Evolutionary conservation across 805 yeast genomes (phyloP), one percentile per base, ranked within the genome.

Genomic region (Lipomyces japonicus): DNA sequence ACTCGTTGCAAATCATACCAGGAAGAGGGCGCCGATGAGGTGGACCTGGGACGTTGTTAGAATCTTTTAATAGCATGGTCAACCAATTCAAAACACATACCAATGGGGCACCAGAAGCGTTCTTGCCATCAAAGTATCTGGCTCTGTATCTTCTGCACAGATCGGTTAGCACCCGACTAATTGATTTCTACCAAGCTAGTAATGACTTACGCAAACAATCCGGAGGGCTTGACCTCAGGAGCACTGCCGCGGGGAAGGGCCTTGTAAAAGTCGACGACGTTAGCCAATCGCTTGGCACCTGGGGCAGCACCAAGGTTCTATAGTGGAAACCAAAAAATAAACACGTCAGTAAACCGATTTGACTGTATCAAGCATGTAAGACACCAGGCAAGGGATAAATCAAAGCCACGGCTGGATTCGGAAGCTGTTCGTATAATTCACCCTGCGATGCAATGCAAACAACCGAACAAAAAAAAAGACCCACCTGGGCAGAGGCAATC

Each of bases 221-320:
- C 59, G 46, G 58, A 71, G 65, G 87, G 80, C 72, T 82, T 78
- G 35, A 28, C 22, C 62, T 81, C 81, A 61, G 91, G 82, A 55
- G 95, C 95, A 53, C 84, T 75, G 47, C 97, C 97, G 70, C 88
- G 90, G 68, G 98, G 98, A 65, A 91, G 81, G 63, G 88, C 82
- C 76, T 91, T 86, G 85, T 91, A 91, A 81, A 93, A 90, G 59
- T 86, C 78, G 65, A 91, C 97, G 65, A 91, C 95, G 71, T 86
- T 86, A 61, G 87, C 84, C 84, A 93, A 87, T 76, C 95, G 87
- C 80, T 88, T 87, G 64, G 97, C 97, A 65, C 91, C 85, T 66
- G 97, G 96, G 75, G 89, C 88, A 55, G 95, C 79, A 53, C 96
- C 95, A 62, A 93, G 77, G 84, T 88, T 90, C 84, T 82, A 69